Conservation (phyloP, 208 protist species). For the Leishmania amazonensis region DNA sequence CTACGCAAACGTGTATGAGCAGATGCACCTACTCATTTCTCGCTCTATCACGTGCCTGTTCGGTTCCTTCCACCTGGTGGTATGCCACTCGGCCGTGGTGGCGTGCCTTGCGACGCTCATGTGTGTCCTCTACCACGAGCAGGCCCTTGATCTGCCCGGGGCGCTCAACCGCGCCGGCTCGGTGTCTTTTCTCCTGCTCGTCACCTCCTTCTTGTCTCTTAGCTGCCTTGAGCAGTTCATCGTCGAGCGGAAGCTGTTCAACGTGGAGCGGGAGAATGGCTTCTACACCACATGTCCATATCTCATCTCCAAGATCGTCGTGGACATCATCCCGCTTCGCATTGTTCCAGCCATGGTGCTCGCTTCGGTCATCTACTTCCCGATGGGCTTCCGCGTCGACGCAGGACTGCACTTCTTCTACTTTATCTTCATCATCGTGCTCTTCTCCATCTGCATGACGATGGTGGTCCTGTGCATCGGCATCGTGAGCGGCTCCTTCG, state of each 20-base stretch:
- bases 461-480: conserved; percentile 84
- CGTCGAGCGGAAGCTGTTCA: conserved; percentile 85
- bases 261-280: conserved; percentile 88
- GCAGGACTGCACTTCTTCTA: conserved; percentile 84
- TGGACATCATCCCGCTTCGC: conserved; percentile 90
- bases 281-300: conserved; percentile 90
- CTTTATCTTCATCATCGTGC: conserved; percentile 81
- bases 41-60: conserved; percentile 72
- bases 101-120: conserved; percentile 74
- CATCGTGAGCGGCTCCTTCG: conserved; percentile 77
- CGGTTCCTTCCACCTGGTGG: conserved; percentile 79
- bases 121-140: conserved; percentile 79
- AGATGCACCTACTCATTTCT: conserved; percentile 71
- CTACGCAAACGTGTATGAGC: conserved; percentile 88
- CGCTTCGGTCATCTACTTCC: conserved; percentile 89
- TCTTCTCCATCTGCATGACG: conserved; percentile 87
- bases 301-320: conserved; percentile 87
- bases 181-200: conserved; percentile 84
- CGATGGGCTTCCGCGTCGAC: conserved; percentile 90
- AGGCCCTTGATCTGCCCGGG: conserved; percentile 83
- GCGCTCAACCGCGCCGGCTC: conserved; percentile 88
- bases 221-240: conserved; percentile 89
- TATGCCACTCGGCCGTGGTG: conserved; percentile 83
- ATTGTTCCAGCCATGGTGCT: conserved; percentile 85
- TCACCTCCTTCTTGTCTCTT: conserved; percentile 88